Evolutionary conservation across 192 early-diverging fungal genomes (phyloP).

Genomic region (Coemansia sp.): DNA sequence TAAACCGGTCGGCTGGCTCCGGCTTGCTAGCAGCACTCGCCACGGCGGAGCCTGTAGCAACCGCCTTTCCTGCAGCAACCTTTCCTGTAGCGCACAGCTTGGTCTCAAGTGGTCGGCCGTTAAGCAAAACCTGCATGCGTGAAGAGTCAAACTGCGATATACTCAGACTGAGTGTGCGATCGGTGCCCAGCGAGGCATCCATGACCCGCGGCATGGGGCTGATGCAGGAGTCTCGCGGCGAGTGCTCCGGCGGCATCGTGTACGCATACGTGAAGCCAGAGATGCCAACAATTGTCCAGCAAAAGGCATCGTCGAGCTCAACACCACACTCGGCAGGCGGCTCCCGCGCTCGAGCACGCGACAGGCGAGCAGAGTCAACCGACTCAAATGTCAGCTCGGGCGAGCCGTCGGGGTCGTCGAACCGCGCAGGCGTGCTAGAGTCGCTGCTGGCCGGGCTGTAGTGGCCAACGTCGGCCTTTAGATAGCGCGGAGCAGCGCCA

Average conservation of each 20-base stretch:
- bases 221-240: slow-evolving; percentile 8
- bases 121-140: slow-evolving; percentile 29
- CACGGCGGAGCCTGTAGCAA: slow-evolving; percentile 1
- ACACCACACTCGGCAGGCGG: slow-evolving; percentile 13
- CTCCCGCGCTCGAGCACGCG: slow-evolving; percentile 24
- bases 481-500: slow-evolving; percentile 29
- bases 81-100: background rate
- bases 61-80: background rate
- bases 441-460: slow-evolving; percentile 26
- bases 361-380: slow-evolving; percentile 19
- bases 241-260: slow-evolving; percentile 26
- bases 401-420: slow-evolving; percentile 50
- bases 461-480: slow-evolving; percentile 42
- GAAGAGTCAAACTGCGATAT: slow-evolving; percentile 15
- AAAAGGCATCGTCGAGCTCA: slow-evolving; percentile 74
- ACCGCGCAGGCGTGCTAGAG: slow-evolving; percentile 11
- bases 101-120: slow-evolving; percentile 16
- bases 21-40: background rate
- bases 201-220: slow-evolving; percentile 31
- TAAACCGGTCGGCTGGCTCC: background rate
- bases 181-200: slow-evolving; percentile 5
- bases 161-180: slow-evolving; percentile 12
- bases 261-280: slow-evolving; percentile 55
- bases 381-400: slow-evolving; percentile 52
- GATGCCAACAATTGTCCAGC: slow-evolving; percentile 85